phyloP scores from a whole-genome alignment of 805 yeast genomes.

The Lipomyces starkeyi region DNA sequence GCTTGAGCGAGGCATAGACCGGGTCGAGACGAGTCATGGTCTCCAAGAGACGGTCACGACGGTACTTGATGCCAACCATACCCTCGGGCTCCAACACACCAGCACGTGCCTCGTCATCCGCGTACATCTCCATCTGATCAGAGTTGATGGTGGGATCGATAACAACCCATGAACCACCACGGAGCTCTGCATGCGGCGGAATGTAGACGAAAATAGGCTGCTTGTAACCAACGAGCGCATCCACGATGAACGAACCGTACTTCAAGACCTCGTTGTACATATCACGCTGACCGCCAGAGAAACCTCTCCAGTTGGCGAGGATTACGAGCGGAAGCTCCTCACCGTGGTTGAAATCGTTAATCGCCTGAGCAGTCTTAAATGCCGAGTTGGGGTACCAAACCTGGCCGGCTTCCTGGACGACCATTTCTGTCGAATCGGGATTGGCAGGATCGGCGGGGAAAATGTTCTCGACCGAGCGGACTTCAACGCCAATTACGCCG shows the following conservation, averaged over 20 bases:
- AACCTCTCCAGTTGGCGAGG: constrained; percentile 99
- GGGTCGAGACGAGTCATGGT: constrained; percentile 91
- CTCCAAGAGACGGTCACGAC: constrained; percentile 87
- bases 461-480: constrained; percentile 85
- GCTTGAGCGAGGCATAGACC: constrained; percentile 70
- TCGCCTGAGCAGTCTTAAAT: constrained; percentile 98
- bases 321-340: constrained; percentile 97
- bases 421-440: constrained; percentile 86
- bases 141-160: constrained; percentile 97
- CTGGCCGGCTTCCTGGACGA: constrained; percentile 96
- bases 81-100: constrained; percentile 99
- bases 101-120: constrained; percentile 92
- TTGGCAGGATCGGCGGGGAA: constrained; percentile 99
- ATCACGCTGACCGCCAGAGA: constrained; percentile 99
- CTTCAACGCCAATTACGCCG: constrained; percentile 97
- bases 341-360: constrained; percentile 96
- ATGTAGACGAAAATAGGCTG: constrained; percentile 97
- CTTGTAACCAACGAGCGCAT: constrained; percentile 91
- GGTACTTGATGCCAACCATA: constrained; percentile 97
- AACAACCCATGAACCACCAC: constrained; percentile 99
- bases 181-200: constrained; percentile 97
- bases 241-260: constrained; percentile 96
- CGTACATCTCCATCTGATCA: constrained; percentile 99
- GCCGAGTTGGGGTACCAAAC: constrained; percentile 99
- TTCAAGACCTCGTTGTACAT: constrained; percentile 98